Evolutionary conservation across 768 basidiomycete genomes (phyloP).

Genomic region (Xerocomus potaroensis): DNA sequence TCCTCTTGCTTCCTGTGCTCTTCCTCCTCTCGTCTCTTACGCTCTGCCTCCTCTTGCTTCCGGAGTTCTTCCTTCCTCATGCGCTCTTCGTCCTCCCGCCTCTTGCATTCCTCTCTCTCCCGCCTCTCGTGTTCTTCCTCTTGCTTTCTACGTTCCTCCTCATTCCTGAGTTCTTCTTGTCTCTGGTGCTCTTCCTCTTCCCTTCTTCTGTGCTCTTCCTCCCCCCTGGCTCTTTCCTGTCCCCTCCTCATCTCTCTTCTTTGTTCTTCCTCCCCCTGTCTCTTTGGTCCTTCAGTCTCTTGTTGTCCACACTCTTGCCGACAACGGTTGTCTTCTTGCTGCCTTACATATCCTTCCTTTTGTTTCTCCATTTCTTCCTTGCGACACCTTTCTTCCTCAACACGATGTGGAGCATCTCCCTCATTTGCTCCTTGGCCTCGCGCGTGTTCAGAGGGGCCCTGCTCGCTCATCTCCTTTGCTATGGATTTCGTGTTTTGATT

Average conservation of each 20-base stretch:
- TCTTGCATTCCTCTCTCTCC: constrained; percentile 40
- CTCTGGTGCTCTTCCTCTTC: constrained; percentile 41
- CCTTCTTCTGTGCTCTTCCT: constrained; percentile 29
- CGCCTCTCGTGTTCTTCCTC: constrained; percentile 27
- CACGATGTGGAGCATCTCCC: not conserved
- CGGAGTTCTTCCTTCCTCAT: constrained; percentile 11
- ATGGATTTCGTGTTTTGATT: constrained; percentile 14
- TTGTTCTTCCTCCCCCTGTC: not conserved
- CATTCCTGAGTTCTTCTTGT: too few species aligned
- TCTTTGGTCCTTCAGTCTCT: too few species aligned
- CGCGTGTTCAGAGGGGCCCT: not conserved
- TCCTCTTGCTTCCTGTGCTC: not conserved
- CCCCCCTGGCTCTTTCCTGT: not conserved
- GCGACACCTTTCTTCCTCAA: constrained; percentile 1
- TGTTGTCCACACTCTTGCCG: constrained; percentile 8
- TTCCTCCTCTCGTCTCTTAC: not conserved
- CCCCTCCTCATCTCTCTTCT: not conserved
- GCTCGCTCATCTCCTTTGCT: constrained; percentile 6
- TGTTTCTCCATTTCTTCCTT: constrained; percentile 6
- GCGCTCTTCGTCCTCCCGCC: constrained; percentile 33
- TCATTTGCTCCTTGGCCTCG: not conserved
- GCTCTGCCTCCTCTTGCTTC: constrained; percentile 13
- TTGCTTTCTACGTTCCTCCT: constrained; percentile 5
- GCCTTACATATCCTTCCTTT: not conserved
- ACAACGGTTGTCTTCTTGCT: constrained; percentile 24